A percentile compares a stretch with the other conserved stretches of the same genome.
Evolutionary conservation across 352 stramenopile genomes (phyloP).

Genomic region (Ophiocytium majus): DNA sequence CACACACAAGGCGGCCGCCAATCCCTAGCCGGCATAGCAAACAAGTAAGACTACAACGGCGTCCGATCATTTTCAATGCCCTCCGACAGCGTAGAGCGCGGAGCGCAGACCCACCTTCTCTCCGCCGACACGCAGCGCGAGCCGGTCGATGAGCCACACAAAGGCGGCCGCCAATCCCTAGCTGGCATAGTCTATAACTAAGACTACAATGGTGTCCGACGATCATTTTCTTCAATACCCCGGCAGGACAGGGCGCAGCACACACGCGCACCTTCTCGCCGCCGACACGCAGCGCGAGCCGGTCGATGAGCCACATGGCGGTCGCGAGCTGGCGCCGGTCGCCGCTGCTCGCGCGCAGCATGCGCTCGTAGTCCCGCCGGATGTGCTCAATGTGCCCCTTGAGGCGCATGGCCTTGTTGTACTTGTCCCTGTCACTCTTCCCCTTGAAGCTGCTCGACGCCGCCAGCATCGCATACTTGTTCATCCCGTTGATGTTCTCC

Average conservation of each 20-base stretch:
- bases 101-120: slow-evolving; percentile 81
- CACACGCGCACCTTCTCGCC: slow-evolving; percentile 88
- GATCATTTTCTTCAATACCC: too few relatives aligned
- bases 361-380: slow-evolving; percentile 81
- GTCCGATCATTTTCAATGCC: too few relatives aligned
- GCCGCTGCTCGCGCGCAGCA: slow-evolving; percentile 59
- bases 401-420: slow-evolving; percentile 95
- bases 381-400: slow-evolving; percentile 94
- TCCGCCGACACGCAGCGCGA: slow-evolving; percentile 98
- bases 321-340: slow-evolving; percentile 13
- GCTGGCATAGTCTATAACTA: too few relatives aligned
- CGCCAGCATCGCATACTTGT: slow-evolving; percentile 98
- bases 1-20: too few relatives aligned
- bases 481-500: slow-evolving; percentile 86
- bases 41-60: too few relatives aligned
- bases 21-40: too few relatives aligned
- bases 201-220: too few relatives aligned
- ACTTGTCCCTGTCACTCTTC: slow-evolving; percentile 97
- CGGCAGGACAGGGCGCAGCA: background rate
- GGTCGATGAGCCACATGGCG: slow-evolving; percentile 98
- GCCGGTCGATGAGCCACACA: slow-evolving; percentile 99
- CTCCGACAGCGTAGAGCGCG: background rate
- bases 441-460: slow-evolving; percentile 98
- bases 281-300: slow-evolving; percentile 97
- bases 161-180: too few relatives aligned